phyloP scores from a whole-genome alignment of 2,329 filamentous ascomycete genomes.

The Penicillium verrucosum region DNA sequence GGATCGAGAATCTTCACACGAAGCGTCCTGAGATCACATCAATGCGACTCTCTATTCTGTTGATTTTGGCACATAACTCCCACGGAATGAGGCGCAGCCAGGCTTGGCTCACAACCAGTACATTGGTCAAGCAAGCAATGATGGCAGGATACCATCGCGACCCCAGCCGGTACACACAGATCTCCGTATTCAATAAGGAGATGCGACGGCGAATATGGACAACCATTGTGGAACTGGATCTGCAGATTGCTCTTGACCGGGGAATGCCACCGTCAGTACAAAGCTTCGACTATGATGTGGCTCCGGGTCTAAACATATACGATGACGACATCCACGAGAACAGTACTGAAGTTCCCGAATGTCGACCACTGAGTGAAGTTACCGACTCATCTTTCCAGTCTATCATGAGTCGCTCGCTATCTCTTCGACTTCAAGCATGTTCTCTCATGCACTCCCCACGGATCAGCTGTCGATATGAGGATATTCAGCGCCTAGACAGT shows the following conservation, averaged over 20 bases:
- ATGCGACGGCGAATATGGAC: conserved; percentile 56
- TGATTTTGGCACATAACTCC: conserved; percentile 50
- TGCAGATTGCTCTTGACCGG: conserved; percentile 54
- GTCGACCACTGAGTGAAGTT: conserved; percentile 29
- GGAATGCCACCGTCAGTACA: conserved; percentile 52
- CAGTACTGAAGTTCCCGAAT: conserved; percentile 31
- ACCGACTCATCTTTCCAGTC: conserved; percentile 40
- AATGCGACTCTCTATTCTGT: conserved; percentile 52
- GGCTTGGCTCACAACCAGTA: conserved; percentile 51
- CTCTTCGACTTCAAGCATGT: conserved; percentile 33
- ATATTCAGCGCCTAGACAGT: conserved; percentile 40
- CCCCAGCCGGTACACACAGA: conserved; percentile 31
- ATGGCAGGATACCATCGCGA: conserved; percentile 52
- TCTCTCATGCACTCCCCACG: conserved; percentile 37
- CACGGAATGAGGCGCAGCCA: conserved; percentile 55
- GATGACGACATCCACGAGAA: conserved; percentile 48
- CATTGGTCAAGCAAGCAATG: conserved; percentile 53
- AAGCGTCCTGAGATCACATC: conserved; percentile 52
- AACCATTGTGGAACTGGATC: conserved; percentile 56
- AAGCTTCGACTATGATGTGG: conserved; percentile 47
- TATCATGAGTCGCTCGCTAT: conserved; percentile 29
- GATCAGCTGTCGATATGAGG: conserved; percentile 40
- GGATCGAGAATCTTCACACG: conserved; percentile 72
- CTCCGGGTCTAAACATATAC: conserved; percentile 49
- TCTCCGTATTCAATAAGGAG: conserved; percentile 42